A percentile compares a stretch with the other conserved stretches of the same genome.
Evolutionary conservation across 2,329 filamentous ascomycete species (phyloP).

Genomic region (Paracamarosporium sp.): DNA sequence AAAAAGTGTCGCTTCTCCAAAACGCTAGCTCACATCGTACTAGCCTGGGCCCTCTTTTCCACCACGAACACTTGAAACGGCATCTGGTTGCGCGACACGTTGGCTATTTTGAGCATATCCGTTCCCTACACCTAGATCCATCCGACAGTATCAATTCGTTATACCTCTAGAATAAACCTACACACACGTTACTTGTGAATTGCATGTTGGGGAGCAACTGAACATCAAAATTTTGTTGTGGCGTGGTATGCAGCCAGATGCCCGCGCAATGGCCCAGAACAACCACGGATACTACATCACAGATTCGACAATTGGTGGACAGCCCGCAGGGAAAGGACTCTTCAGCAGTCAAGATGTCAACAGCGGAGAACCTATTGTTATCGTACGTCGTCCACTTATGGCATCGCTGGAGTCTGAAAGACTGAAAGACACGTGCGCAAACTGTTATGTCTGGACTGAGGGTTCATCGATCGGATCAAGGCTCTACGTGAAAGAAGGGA

Average conservation of each 20-base stretch:
- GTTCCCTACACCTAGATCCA: not conserved
- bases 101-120: not conserved
- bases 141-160: no score
- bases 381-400: constrained; percentile 59
- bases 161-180: no score
- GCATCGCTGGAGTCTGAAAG: constrained; percentile 60
- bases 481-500: constrained; percentile 39
- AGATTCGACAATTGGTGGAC: constrained; percentile 1
- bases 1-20: not conserved
- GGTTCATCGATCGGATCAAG: constrained; percentile 38
- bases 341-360: constrained; percentile 59
- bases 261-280: not conserved
- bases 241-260: not conserved
- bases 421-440: constrained; percentile 63
- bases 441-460: constrained; percentile 59
- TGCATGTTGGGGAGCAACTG: no score
- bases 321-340: constrained; percentile 50
- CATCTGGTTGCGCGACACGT: not conserved
- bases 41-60: not conserved
- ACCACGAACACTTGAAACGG: not conserved
- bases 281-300: not conserved
- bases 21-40: not conserved
- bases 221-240: no score
- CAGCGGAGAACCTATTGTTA: constrained; percentile 57
- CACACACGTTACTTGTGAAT: no score